A percentile compares a stretch with the other conserved stretches of the same genome.
phyloP scores from a whole-genome alignment of 495 filamentous ascomycete species.

The Aspergillus affinis region DNA sequence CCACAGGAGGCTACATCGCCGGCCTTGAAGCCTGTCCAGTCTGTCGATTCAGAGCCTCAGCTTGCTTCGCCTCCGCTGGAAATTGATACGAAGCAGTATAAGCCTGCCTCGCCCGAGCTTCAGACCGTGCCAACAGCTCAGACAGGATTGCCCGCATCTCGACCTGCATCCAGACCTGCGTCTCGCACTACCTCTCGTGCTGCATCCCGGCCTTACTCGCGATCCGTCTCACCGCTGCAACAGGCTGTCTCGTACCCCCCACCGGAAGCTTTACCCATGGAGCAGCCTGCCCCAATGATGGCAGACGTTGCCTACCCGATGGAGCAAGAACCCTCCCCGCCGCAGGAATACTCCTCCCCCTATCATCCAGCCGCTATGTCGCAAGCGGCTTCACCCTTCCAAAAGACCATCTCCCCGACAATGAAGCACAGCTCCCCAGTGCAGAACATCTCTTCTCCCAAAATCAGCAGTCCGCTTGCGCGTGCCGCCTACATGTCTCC shows the following conservation, averaged over 20 bases:
- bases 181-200: background rate
- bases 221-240: background rate
- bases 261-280: background rate
- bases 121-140: background rate
- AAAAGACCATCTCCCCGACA: conserved; percentile 21
- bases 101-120: background rate
- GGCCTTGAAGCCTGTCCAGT: background rate
- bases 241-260: background rate
- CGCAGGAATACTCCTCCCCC: conserved; percentile 21
- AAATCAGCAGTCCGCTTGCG: conserved; percentile 41
- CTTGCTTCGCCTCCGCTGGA: conserved; percentile 11
- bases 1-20: background rate
- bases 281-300: background rate
- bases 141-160: background rate
- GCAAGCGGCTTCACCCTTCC: conserved; percentile 15
- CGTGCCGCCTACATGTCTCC: conserved; percentile 37
- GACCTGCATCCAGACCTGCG: no score
- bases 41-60: background rate
- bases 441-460: conserved; percentile 26
- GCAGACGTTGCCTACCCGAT: background rate
- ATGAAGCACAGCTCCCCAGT: conserved; percentile 16
- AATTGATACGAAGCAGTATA: background rate
- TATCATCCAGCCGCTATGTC: conserved; percentile 1
- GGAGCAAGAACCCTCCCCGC: conserved; percentile 16
- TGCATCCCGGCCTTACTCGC: background rate